phyloP scores from a whole-genome alignment of 2,329 filamentous ascomycete species.

The Aspergillus sp. region DNA sequence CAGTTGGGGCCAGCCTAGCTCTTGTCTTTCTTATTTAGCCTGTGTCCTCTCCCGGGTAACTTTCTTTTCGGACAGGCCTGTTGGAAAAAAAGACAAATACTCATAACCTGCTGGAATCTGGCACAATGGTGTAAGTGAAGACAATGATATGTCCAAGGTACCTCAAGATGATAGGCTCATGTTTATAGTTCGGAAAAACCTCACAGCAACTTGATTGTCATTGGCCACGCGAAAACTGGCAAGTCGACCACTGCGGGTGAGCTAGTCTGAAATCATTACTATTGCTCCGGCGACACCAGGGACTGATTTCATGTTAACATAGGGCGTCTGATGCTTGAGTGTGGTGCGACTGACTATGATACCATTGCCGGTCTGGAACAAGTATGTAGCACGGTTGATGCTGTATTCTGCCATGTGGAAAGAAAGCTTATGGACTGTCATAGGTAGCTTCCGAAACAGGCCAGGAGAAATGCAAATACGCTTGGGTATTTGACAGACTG shows the following conservation, averaged over 20 bases:
- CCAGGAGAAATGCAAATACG: conserved; percentile 99
- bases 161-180: too few species aligned
- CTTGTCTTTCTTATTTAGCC: too few species aligned
- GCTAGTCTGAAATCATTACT: neutral
- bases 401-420: neutral
- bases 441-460: conserved; percentile 94
- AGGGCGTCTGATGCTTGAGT: conserved; percentile 96
- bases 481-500: conserved; percentile 98
- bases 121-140: too few species aligned
- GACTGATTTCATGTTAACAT: neutral
- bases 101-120: too few species aligned
- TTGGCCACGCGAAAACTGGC: conserved; percentile 95
- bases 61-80: too few species aligned
- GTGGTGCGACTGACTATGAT: conserved; percentile 99
- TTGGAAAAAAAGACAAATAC: too few species aligned
- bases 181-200: too few species aligned
- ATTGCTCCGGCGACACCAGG: too few species aligned
- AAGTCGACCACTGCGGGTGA: conserved; percentile 79
- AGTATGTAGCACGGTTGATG: conserved; percentile 47
- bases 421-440: conserved; percentile 7
- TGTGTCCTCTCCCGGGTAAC: too few species aligned
- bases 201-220: conserved; percentile 92
- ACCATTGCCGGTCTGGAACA: conserved; percentile 99
- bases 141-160: too few species aligned
- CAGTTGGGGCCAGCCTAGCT: too few species aligned